Evolutionary conservation across 345 rosid species (phyloP).

Genomic region (Moringa oleifera): DNA sequence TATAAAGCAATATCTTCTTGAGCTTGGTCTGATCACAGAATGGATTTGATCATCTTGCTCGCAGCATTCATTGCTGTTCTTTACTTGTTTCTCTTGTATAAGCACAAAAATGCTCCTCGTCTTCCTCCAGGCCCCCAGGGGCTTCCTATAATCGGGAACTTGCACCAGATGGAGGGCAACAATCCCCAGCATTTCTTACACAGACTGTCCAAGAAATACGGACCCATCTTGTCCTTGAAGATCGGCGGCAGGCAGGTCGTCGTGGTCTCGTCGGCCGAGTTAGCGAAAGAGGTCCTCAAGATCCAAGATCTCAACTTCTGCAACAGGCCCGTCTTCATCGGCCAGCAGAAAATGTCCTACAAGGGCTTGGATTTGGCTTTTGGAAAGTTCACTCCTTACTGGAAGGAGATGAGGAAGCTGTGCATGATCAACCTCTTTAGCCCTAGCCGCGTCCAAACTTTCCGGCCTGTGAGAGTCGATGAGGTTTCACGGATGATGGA

Average conservation of each 20-base stretch:
- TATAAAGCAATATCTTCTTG: too few relatives aligned
- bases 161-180: conserved; percentile 30
- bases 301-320: conserved; percentile 28
- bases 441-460: conserved; percentile 24
- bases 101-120: neutral
- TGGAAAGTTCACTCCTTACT: conserved; percentile 22
- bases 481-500: conserved; percentile 22
- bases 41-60: neutral
- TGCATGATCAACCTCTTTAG: conserved; percentile 27
- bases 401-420: conserved; percentile 28
- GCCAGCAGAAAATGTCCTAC: conserved; percentile 19
- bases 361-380: conserved; percentile 29
- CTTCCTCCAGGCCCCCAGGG: conserved; percentile 43
- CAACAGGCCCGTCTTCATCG: conserved; percentile 22
- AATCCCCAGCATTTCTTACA: conserved; percentile 26
- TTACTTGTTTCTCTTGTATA: conserved; percentile 17
- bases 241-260: conserved; percentile 27
- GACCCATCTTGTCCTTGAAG: conserved; percentile 38
- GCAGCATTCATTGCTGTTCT: conserved; percentile 17
- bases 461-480: conserved; percentile 28
- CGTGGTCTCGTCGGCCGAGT: conserved; percentile 38
- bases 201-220: conserved; percentile 39
- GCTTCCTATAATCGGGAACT: conserved; percentile 51
- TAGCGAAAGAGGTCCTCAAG: conserved; percentile 33
- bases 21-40: too few relatives aligned